A percentile compares a stretch with the other conserved stretches of the same genome.
Conservation (phyloP, 306 rosid species). For the Malus fusca region DNA sequence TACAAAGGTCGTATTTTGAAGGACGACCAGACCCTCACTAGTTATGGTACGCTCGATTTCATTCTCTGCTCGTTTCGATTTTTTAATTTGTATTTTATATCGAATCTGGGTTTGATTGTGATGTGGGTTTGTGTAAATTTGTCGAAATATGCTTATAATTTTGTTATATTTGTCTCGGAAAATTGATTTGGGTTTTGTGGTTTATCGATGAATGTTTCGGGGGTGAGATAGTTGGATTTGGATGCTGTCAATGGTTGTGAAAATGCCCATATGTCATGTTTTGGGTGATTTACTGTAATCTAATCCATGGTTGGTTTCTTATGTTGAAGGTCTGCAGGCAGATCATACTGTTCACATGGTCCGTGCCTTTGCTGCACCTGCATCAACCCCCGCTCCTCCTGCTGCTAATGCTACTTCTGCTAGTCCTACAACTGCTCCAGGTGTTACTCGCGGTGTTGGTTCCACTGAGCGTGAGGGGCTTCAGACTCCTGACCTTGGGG, state of each 20-base stretch:
- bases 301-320: background rate
- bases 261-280: background rate
- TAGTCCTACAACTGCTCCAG: constrained; percentile 26
- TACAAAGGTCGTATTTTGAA: constrained; percentile 52
- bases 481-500: constrained; percentile 31
- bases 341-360: constrained; percentile 65
- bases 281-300: background rate
- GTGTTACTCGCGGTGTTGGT: constrained; percentile 56
- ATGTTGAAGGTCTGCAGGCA: constrained; percentile 36
- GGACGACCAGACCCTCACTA: constrained; percentile 39
- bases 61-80: background rate
- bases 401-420: constrained; percentile 18
- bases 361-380: constrained; percentile 42
- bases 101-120: background rate
- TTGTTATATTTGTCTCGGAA: background rate
- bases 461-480: constrained; percentile 37
- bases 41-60: constrained; percentile 25
- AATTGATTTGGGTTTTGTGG: background rate
- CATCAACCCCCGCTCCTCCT: constrained; percentile 23
- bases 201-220: background rate
- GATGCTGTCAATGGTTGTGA: background rate
- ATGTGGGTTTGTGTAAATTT: background rate
- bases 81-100: background rate
- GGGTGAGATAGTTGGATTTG: background rate
- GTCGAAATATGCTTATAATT: background rate